These are phyloP conservation scores for Fraxinus latifolia DNA, from an alignment of 305 asterid genomes.

Conservation along the genomic window DNA sequence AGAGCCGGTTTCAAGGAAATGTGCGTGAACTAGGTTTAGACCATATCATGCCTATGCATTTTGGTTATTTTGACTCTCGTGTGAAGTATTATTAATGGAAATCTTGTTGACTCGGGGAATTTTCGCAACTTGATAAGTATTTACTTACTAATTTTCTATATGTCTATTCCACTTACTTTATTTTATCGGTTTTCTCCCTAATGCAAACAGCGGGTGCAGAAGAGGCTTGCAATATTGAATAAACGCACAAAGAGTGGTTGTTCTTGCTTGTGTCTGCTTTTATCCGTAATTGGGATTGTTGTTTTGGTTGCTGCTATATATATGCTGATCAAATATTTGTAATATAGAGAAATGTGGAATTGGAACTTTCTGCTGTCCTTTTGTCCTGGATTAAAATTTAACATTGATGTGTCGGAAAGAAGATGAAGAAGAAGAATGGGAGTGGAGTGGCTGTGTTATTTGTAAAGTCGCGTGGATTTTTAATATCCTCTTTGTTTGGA, in stretches of 20 bases:
- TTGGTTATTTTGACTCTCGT: background rate
- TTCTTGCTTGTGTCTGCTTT: slow-evolving; percentile 48
- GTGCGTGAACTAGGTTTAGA: background rate
- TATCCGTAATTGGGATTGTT: slow-evolving; percentile 40
- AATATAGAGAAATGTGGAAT: background rate
- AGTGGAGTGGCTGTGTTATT: background rate
- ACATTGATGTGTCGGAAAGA: background rate
- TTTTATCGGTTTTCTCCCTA: background rate
- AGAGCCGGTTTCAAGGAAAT: background rate
- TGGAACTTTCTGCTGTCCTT: background rate
- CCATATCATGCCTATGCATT: background rate
- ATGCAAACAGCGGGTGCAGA: slow-evolving; percentile 49
- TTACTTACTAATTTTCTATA: background rate
- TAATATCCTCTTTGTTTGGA: background rate
- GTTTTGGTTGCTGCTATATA: slow-evolving; percentile 39
- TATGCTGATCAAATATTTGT: slow-evolving; percentile 43
- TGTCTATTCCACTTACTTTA: background rate
- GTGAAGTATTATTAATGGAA: background rate
- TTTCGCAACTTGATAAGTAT: background rate
- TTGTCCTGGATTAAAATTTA: background rate
- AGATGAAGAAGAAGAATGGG: background rate
- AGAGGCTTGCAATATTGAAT: slow-evolving; percentile 47
- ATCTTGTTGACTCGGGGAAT: background rate
- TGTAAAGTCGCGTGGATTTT: background rate
- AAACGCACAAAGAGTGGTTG: slow-evolving; percentile 53